Evolutionary conservation across 2,329 filamentous ascomycete genomes (phyloP).

Genomic region (Sphaceloma murrayae): DNA sequence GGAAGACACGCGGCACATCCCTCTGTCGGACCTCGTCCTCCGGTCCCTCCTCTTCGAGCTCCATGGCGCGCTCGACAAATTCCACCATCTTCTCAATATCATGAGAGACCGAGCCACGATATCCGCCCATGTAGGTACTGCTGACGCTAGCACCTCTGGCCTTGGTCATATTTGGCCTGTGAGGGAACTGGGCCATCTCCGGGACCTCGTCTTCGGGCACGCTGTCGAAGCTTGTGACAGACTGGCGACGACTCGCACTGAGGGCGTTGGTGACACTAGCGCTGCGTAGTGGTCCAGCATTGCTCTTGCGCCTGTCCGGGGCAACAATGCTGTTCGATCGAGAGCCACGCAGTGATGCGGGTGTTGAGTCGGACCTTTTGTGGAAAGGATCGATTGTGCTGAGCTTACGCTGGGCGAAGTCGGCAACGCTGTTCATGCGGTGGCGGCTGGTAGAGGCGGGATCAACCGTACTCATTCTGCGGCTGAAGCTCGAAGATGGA

Average conservation of each 20-base stretch:
- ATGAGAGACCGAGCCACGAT: slow-evolving; percentile 14
- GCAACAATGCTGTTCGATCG: background rate
- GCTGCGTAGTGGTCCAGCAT: background rate
- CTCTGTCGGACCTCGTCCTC: slow-evolving; percentile 14
- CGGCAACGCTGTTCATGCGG: slow-evolving; percentile 10
- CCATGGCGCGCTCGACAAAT: slow-evolving; percentile 15
- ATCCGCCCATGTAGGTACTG: slow-evolving; percentile 16
- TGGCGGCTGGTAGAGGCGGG: background rate
- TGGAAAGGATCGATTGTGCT: slow-evolving; percentile 12
- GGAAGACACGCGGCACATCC: slow-evolving; percentile 7
- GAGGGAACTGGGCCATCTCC: slow-evolving; percentile 7
- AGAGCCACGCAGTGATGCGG: too few relatives aligned
- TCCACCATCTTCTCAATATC: slow-evolving; percentile 16
- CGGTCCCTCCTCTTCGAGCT: slow-evolving; percentile 10
- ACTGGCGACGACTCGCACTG: background rate
- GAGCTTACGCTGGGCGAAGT: slow-evolving; percentile 6
- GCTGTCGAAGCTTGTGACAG: background rate
- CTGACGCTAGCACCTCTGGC: slow-evolving; percentile 7
- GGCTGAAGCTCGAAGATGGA: too few relatives aligned
- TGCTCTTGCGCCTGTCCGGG: background rate
- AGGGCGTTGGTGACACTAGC: background rate
- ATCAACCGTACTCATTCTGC: slow-evolving; percentile 5
- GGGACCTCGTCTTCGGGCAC: slow-evolving; percentile 14
- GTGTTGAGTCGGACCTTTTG: background rate
- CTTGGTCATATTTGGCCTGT: slow-evolving; percentile 7